These are phyloP conservation scores for Boletus tomentosulus DNA, from an alignment of 768 basidiomycete species.

Conservation along the genomic window DNA sequence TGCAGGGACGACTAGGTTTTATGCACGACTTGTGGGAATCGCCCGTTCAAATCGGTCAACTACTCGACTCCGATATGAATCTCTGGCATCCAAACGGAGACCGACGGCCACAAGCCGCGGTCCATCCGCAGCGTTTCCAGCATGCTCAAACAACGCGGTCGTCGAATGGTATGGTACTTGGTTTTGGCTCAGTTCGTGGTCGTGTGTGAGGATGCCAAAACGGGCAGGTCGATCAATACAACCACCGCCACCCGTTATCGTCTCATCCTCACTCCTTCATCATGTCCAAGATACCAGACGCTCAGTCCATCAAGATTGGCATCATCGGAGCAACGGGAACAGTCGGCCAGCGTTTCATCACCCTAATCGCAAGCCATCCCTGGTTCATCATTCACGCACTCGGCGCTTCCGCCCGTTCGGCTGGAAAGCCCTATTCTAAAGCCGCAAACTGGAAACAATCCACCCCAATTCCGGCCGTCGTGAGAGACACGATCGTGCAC, in stretches of 20 bases:
- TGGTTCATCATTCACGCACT: constrained; percentile 86
- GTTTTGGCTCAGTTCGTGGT: not conserved
- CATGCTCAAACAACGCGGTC: not conserved
- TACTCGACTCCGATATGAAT: not conserved
- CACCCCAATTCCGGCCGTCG: constrained; percentile 62
- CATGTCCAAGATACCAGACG: constrained; percentile 23
- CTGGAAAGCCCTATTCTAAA: constrained; percentile 71
- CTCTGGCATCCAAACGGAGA: no score
- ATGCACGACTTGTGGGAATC: no score
- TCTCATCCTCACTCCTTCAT: not conserved
- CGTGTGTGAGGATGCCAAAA: not conserved
- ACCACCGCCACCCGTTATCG: constrained; percentile 1
- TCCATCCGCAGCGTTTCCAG: no score
- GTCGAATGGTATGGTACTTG: not conserved
- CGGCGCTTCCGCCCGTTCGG: constrained; percentile 85
- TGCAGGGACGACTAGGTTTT: not conserved
- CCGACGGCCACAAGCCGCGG: not conserved
- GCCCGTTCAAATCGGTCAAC: not conserved
- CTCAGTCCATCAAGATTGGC: constrained; percentile 50
- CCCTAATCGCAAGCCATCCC: constrained; percentile 81
- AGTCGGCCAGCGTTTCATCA: constrained; percentile 94
- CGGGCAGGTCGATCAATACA: not conserved
- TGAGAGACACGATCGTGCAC: constrained; percentile 54
- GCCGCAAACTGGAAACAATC: constrained; percentile 89
- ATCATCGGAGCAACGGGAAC: constrained; percentile 89